A percentile compares a stretch with the other conserved stretches of the same genome.
Evolutionary conservation across 345 rosid species (phyloP).

Genomic region (Diplotaxis tenuifolia): DNA sequence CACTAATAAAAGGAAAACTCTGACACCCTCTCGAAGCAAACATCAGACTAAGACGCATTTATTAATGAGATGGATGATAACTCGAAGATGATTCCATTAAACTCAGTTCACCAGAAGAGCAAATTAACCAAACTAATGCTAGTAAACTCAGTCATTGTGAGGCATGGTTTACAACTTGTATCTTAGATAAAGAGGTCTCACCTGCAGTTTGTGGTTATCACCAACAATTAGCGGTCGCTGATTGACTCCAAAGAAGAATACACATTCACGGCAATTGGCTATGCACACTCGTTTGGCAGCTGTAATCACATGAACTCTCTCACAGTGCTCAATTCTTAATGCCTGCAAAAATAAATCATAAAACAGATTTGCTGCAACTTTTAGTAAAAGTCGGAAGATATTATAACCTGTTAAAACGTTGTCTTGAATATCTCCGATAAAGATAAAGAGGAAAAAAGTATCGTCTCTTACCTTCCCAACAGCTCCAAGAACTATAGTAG

Average conservation of each 20-base stretch:
- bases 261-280: slow-evolving; percentile 95
- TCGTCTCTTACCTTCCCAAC: slow-evolving; percentile 81
- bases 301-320: slow-evolving; percentile 92
- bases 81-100: slow-evolving; percentile 6
- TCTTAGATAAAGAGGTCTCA: slow-evolving; percentile 24
- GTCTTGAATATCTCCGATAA: neutral
- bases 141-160: neutral
- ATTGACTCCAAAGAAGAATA: slow-evolving; percentile 96
- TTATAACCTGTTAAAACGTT: neutral
- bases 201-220: slow-evolving; percentile 98
- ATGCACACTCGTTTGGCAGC: slow-evolving; percentile 90
- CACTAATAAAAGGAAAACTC: neutral
- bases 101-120: slow-evolving; percentile 1
- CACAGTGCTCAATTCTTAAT: slow-evolving; percentile 93
- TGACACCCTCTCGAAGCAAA: neutral
- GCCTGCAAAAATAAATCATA: slow-evolving; percentile 56
- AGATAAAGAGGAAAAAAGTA: neutral
- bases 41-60: slow-evolving; percentile 1
- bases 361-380: neutral
- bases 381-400: neutral
- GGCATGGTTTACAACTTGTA: neutral
- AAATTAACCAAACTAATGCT: slow-evolving; percentile 13
- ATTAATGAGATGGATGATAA: neutral
- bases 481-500: slow-evolving; percentile 95
- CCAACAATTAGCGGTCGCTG: slow-evolving; percentile 95